phyloP scores from a whole-genome alignment of 148 eudicot genomes.

The Chenopodium album region DNA sequence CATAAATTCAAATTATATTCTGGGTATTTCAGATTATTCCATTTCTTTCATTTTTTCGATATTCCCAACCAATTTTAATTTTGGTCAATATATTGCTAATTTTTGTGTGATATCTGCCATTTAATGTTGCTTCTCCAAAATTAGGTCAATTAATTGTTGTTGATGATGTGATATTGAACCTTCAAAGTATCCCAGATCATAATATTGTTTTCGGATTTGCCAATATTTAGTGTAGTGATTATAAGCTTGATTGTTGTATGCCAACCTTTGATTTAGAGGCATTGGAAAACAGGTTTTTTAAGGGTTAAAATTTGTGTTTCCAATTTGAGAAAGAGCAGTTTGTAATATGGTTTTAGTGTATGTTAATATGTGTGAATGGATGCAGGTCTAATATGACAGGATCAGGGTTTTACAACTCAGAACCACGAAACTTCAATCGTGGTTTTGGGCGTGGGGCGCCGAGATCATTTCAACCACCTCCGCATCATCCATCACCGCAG shows the following conservation, averaged over 20 bases:
- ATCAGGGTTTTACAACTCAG: slow-evolving; percentile 30
- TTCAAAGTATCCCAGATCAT: slow-evolving; percentile 17
- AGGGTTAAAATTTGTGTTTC: not conserved
- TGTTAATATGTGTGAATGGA: slow-evolving; percentile 13
- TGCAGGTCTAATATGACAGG: slow-evolving; percentile 36
- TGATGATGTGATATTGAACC: not conserved
- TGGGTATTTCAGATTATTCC: slow-evolving; percentile 22
- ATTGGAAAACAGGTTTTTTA: not conserved
- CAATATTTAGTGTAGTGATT: not conserved
- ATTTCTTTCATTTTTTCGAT: not conserved
- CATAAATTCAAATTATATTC: slow-evolving; percentile 10
- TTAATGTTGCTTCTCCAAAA: not conserved
- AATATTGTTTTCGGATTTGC: not conserved
- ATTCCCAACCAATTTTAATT: not conserved
- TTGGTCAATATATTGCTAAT: not conserved
- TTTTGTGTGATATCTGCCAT: not conserved
- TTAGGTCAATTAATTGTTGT: not conserved
- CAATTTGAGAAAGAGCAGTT: not conserved
- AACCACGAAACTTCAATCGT: slow-evolving; percentile 31
- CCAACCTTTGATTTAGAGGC: not conserved
- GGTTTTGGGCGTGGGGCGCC: slow-evolving; percentile 43
- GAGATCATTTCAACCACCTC: slow-evolving; percentile 36
- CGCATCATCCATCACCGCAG: slow-evolving; percentile 33
- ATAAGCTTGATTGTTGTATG: not conserved
- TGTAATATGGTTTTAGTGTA: not conserved